phyloP scores from a whole-genome alignment of 2,329 filamentous ascomycete species.

The Cladosporium cucumerinum region DNA sequence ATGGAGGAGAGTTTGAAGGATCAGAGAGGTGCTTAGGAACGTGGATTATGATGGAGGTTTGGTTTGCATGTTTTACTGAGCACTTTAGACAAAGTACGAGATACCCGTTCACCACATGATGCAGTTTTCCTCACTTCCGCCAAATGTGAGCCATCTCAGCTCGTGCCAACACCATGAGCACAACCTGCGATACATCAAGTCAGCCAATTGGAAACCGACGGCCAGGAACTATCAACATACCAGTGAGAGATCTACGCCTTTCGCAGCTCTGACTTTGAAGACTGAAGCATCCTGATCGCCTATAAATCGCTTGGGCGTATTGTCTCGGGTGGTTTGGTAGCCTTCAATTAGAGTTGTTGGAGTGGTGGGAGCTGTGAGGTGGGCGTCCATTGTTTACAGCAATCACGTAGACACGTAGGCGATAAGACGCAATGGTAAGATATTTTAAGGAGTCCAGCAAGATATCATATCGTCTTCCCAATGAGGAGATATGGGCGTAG shows the following conservation, averaged over 20 bases:
- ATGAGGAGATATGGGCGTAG: too few species aligned
- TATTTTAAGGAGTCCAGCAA: too few species aligned
- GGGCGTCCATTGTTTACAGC: too few species aligned
- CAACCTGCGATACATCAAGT: neutral
- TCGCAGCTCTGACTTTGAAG: neutral
- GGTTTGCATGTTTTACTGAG: neutral
- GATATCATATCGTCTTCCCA: too few species aligned
- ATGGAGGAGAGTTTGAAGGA: slow-evolving; percentile 55
- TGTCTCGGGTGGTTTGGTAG: too few species aligned
- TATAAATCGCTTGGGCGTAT: neutral
- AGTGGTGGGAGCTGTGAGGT: too few species aligned
- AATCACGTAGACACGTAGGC: too few species aligned
- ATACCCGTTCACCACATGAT: too few species aligned
- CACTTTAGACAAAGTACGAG: neutral
- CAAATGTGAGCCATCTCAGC: neutral
- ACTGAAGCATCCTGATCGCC: neutral
- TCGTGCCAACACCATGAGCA: neutral
- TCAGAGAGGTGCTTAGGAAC: neutral
- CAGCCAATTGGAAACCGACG: neutral
- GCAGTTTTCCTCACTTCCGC: too few species aligned
- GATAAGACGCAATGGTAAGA: too few species aligned
- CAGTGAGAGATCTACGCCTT: neutral
- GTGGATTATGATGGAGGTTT: neutral
- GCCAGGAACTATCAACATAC: neutral
- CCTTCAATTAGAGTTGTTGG: too few species aligned